phyloP scores from a whole-genome alignment of 257 asterid species.

The Avicennia marina region DNA sequence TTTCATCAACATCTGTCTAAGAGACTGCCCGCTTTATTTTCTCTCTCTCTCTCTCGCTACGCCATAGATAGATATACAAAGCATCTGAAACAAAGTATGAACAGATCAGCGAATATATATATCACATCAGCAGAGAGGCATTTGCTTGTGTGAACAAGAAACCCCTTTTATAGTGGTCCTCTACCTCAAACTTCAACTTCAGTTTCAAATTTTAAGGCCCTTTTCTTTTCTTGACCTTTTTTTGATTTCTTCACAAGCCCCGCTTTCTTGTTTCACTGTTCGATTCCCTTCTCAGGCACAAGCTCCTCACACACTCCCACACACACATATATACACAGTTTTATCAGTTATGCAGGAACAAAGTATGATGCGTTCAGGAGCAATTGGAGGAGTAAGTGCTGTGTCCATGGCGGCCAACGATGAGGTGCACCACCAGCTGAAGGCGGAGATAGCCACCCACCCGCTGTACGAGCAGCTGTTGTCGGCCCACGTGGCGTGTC shows the following conservation, averaged over 20 bases:
- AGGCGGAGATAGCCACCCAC: conserved; percentile 83
- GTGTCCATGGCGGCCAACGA: conserved; percentile 17
- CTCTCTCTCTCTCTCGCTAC: conserved; percentile 5
- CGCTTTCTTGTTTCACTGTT: not conserved
- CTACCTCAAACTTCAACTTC: conserved; percentile 24
- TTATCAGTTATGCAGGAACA: too few species aligned
- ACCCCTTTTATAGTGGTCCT: conserved; percentile 39
- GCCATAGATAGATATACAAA: not conserved
- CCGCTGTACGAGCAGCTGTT: conserved; percentile 87
- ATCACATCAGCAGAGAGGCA: conserved; percentile 11
- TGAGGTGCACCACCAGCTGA: conserved; percentile 44
- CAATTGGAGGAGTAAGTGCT: conserved; percentile 21
- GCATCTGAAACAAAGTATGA: conserved; percentile 20
- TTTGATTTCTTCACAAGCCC: conserved; percentile 21
- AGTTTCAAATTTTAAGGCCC: conserved; percentile 11
- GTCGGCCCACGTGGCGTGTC: conserved; percentile 91
- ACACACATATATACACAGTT: too few species aligned
- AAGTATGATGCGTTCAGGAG: not conserved
- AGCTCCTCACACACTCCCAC: too few species aligned
- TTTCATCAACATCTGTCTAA: too few species aligned
- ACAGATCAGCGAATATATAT: conserved; percentile 16
- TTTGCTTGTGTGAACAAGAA: conserved; percentile 20
- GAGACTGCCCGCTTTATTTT: too few species aligned
- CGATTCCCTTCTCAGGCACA: too few species aligned
- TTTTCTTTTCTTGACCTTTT: not conserved